Conservation (phyloP, 768 basidiomycete genomes). For the Daedaleopsis sinensis region DNA sequence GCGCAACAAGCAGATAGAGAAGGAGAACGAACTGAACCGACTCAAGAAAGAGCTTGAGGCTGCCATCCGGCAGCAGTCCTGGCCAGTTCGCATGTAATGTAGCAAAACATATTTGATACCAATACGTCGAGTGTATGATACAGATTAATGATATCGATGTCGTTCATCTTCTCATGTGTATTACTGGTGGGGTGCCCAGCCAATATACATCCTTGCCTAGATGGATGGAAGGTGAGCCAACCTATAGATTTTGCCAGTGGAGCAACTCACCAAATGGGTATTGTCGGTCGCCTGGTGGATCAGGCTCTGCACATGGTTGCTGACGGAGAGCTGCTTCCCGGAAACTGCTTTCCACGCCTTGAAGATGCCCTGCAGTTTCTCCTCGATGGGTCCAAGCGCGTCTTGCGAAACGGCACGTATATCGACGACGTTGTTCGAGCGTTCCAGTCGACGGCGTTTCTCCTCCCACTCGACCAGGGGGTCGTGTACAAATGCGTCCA, state of each 20-base stretch:
- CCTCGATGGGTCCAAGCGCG: conserved; percentile 79
- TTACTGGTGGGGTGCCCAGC: conserved; percentile 85
- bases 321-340: conserved; percentile 62
- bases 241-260: conserved; percentile 7
- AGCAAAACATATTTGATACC: neutral
- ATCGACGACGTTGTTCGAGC: conserved; percentile 39
- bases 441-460: conserved; percentile 59
- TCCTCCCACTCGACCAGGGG: conserved; percentile 96
- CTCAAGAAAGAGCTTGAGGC: conserved; percentile 57
- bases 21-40: conserved; percentile 79
- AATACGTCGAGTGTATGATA: conserved; percentile 9
- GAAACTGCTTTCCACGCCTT: conserved; percentile 49
- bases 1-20: conserved; percentile 67
- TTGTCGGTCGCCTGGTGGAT: conserved; percentile 86
- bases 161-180: neutral
- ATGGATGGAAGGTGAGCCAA: conserved; percentile 9
- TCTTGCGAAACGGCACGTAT: conserved; percentile 70
- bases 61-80: conserved; percentile 7
- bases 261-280: conserved; percentile 62
- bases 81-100: neutral
- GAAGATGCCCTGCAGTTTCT: conserved; percentile 79
- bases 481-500: conserved; percentile 97
- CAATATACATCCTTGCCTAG: conserved; percentile 88
- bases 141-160: neutral
- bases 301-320: conserved; percentile 87